Base-by-base conservation (phyloP, 83 land plant genomes). In the Larix sibirica region DNA sequence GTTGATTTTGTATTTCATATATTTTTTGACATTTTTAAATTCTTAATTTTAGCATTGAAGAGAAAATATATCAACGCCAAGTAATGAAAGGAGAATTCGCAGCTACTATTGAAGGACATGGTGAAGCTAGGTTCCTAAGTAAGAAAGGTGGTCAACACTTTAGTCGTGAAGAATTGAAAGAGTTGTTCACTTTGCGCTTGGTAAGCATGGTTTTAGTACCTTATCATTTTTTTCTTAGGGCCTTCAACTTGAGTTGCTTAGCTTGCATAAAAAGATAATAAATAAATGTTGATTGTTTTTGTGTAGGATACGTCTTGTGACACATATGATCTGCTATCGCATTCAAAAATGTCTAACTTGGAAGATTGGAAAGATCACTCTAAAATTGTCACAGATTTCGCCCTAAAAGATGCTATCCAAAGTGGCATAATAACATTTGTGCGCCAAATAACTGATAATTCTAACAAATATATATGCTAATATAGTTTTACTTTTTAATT, bases 351-450 rank as follows among this genome's bases (percentile, higher is more conserved):
- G 47, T 70, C 67, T 47, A 21, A 17, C n/a, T 85, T 63, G 4
- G 85, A 86, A 65, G 42, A 81, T 24, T 88, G 88, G 90, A 70
- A 44, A 80, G 90, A 88, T 80, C 80, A 74, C 60, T 86, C 89
- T 6, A 44, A 33, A 23, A 81, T 76, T 5, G 77, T 83, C 10
- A 78, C 83, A 12, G 88, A 88, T 76, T 64, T 56, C 50, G 83
- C 85, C 10, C 63, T 88, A 14, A 64, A 81, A 65, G 62, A 70
- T 17, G 90, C 88, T 23, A 80, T 88, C 38, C 18, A 54, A n/a
- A 63, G 79, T 17, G 88, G 90, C 33, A 79, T 86, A 5, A 84
- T 85, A 38, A 58, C 90, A 26, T 88, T 88, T 63, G 88, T 88
- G n/a, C 60, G 81, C 74, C 38, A 69, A 69, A 13, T 3, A 16